Percentiles rank a stretch among this genome's conserved stretches.
These are phyloP conservation scores for Xenosphaeropsis pyriputrescens DNA, from an alignment of 2,329 filamentous ascomycete genomes.

Conservation along the genomic window DNA sequence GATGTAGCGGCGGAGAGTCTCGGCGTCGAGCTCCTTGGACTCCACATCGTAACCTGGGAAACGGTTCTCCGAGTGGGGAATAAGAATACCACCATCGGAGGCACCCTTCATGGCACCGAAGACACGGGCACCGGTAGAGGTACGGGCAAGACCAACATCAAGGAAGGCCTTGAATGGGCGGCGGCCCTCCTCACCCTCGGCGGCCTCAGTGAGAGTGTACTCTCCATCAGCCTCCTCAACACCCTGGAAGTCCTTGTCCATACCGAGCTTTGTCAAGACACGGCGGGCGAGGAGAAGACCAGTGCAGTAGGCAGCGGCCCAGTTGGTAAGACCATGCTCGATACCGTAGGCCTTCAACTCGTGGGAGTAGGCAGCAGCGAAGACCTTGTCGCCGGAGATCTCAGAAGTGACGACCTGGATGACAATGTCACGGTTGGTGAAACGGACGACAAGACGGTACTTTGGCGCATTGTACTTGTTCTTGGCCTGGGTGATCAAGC, in stretches of 20 bases:
- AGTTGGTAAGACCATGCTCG: constrained; percentile 98
- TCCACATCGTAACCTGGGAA: constrained; percentile 99
- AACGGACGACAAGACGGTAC: constrained; percentile 98
- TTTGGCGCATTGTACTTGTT: constrained; percentile 99
- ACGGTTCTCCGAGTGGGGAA: constrained; percentile 98
- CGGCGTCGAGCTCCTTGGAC: constrained; percentile 92
- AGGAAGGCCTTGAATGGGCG: constrained; percentile 99
- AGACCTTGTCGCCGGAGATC: constrained; percentile 96
- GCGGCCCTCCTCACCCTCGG: constrained; percentile 80
- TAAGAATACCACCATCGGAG: constrained; percentile 90
- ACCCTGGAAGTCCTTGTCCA: constrained; percentile 86
- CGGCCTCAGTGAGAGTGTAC: constrained; percentile 88
- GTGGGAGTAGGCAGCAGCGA: constrained; percentile 84
- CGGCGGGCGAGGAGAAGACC: constrained; percentile 95
- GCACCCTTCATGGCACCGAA: constrained; percentile 99
- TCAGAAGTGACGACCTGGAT: constrained; percentile 94
- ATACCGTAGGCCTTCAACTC: constrained; percentile 97
- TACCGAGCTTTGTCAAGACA: constrained; percentile 89
- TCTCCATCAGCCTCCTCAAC: constrained; percentile 96
- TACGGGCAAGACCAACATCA: constrained; percentile 93
- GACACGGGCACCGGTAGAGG: constrained; percentile 95
- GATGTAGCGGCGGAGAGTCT: constrained; percentile 98
- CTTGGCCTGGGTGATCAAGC: constrained; percentile 99
- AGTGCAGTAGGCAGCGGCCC: constrained; percentile 92
- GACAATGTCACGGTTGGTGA: constrained; percentile 99